Percentiles rank a stretch among this genome's conserved stretches.
Conservation (phyloP, 2,329 filamentous ascomycete species). For the Cladophialophora immunda region DNA sequence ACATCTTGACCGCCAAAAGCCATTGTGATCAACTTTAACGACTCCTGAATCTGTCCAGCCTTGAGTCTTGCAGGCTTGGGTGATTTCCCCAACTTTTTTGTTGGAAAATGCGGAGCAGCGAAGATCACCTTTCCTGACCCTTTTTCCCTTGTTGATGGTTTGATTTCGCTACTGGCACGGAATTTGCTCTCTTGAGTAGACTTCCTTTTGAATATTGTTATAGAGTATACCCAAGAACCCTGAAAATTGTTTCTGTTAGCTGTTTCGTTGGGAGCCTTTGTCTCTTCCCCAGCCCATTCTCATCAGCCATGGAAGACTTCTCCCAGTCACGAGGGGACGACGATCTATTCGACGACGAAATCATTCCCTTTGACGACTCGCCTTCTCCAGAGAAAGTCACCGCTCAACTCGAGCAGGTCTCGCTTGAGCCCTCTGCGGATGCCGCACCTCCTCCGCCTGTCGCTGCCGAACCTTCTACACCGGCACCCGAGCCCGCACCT, state of each 20-base stretch:
- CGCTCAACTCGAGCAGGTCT: slow-evolving; percentile 32
- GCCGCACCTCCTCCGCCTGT: slow-evolving; percentile 8
- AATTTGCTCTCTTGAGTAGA: background rate
- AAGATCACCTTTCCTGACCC: background rate
- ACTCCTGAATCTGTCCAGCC: background rate
- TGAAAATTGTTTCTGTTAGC: background rate
- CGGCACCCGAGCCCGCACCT: background rate
- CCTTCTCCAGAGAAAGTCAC: slow-evolving; percentile 41
- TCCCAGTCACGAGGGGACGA: slow-evolving; percentile 60
- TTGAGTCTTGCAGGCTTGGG: background rate
- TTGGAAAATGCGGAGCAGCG: slow-evolving; percentile 4
- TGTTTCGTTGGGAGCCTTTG: background rate
- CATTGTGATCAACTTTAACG: background rate
- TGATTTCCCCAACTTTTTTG: background rate
- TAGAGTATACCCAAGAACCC: background rate
- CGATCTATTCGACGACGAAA: slow-evolving; percentile 61
- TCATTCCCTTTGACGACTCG: slow-evolving; percentile 52
- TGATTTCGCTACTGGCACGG: background rate
- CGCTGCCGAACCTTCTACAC: slow-evolving; percentile 8
- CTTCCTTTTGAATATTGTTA: background rate
- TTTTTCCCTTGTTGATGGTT: background rate
- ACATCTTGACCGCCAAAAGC: background rate
- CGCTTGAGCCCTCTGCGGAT: slow-evolving; percentile 22
- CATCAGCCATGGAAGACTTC: slow-evolving; percentile 54
- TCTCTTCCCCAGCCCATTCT: background rate